Evolutionary conservation across 208 protist genomes (phyloP).

Genomic region (Tritrichomonas foetus): DNA sequence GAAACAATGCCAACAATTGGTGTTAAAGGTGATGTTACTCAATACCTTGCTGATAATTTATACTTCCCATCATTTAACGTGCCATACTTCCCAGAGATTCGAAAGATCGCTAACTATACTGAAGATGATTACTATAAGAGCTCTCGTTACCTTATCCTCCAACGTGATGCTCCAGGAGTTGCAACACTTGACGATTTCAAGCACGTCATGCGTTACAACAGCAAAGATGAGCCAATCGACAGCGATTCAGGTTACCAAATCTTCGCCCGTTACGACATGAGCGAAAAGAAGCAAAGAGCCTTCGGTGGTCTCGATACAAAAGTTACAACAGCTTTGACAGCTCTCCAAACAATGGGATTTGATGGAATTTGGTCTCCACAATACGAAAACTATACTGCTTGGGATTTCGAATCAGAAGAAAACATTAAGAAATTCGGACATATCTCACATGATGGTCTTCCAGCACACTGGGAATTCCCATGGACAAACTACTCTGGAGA

Average conservation of each 20-base stretch:
- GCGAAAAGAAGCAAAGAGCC: not conserved
- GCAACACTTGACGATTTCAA: not conserved
- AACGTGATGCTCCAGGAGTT: not conserved
- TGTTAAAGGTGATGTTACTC: not conserved
- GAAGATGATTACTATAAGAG: not conserved
- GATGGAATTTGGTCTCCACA: not conserved
- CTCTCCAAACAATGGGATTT: not conserved
- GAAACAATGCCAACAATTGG: not conserved
- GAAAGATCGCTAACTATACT: not conserved
- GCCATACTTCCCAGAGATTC: not conserved
- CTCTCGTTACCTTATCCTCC: not conserved
- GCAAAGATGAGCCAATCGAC: not conserved
- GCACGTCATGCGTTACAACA: not conserved
- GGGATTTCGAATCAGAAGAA: not conserved
- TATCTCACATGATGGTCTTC: not conserved
- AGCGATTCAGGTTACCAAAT: not conserved
- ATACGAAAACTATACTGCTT: not conserved
- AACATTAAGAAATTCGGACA: not conserved
- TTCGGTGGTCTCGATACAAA: slow-evolving; percentile 15
- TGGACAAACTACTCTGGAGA: not conserved
- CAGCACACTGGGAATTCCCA: not conserved
- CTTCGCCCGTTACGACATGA: not conserved
- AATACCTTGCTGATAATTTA: not conserved
- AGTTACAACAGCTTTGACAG: not conserved
- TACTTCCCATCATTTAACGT: slow-evolving; percentile 5